Base-by-base conservation (phyloP, 2,329 filamentous ascomycete genomes). In the Fusarium humuli region DNA sequence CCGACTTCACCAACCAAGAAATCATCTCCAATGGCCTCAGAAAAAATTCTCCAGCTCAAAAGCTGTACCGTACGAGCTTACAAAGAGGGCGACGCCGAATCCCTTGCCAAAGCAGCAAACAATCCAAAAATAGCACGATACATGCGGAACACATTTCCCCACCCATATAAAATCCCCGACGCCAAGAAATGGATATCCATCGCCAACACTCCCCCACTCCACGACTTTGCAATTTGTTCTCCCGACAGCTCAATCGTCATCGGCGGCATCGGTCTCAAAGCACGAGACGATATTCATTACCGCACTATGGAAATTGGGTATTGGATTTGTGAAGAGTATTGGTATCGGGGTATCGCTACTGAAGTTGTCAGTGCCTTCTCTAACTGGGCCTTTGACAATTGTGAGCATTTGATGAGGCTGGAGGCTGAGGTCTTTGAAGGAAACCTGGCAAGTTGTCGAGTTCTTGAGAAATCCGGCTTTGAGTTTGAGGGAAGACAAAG, bases 291-390 rank as follows among this genome's bases (percentile, higher is more conserved):
- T 18, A 44, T 58, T 30, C 46, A 58, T 16, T 6, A 58, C 29
- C 56, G 56, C 27, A 58, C 46, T 5, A 58, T 58, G 37, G 56
- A 58, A 11, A 58, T 58, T 14, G 46, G 56, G 16, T 58, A 58
- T 18, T 58, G 46, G 56, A 34, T 58, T 14, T 10, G 20, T 5
- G 56, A 52, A 40, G 56, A 58, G 1, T 42, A 52, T 29, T 45
- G 56, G 56, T 13, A 27, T 32, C 46, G 27, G 16, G 56, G 46
- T 3, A 58, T 58, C 8, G 29, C 56, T 5, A 50, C 46, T 6
- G 34, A 52, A 44, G 56, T 45, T 2, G 27, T 45, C 27, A n/a
- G 14, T 2, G 29, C 46, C 6, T 37, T 58, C 8, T 50, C 56
- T 7, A 14, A 18, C 2, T 58, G 56, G 56, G 20, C 56, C 1